Evolutionary conservation across 2,329 filamentous ascomycete species (phyloP).

Genomic region (Calonectria fujianensis): DNA sequence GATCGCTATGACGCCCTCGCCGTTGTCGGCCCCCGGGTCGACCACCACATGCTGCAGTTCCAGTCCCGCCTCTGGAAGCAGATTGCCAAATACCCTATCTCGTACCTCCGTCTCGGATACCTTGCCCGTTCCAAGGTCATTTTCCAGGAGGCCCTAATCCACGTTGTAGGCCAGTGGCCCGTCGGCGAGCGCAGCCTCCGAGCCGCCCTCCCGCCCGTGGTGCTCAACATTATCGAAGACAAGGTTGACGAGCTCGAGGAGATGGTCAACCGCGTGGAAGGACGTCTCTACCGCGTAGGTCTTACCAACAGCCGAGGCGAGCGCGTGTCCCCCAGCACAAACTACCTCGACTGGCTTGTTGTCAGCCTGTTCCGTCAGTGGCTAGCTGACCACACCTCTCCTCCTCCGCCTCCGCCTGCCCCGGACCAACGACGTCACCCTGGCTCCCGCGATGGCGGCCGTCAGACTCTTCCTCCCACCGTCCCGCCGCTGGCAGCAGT

Average conservation of each 20-base stretch:
- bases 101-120: conserved; percentile 92
- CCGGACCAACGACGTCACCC: conserved; percentile 55
- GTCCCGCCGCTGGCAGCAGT: conserved; percentile 73
- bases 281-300: conserved; percentile 86
- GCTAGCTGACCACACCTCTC: conserved; percentile 92
- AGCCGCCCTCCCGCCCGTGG: conserved; percentile 81
- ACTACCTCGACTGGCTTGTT: conserved; percentile 92
- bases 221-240: conserved; percentile 94
- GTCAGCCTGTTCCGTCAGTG: conserved; percentile 93
- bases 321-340: conserved; percentile 85
- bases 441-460: conserved; percentile 55
- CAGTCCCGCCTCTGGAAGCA: conserved; percentile 95
- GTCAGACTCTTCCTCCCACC: conserved; percentile 61
- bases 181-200: conserved; percentile 85
- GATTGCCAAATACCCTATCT: conserved; percentile 96
- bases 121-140: conserved; percentile 89
- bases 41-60: conserved; percentile 95
- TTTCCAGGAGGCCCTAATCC: conserved; percentile 90
- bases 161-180: conserved; percentile 97
- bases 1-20: conserved; percentile 95
- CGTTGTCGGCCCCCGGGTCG: conserved; percentile 91
- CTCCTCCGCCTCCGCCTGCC: conserved; percentile 64
- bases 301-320: conserved; percentile 88
- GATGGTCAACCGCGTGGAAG: conserved; percentile 85
- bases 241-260: conserved; percentile 96